phyloP scores from a whole-genome alignment of 805 yeast genomes.

The Ogataea salicorniae region DNA sequence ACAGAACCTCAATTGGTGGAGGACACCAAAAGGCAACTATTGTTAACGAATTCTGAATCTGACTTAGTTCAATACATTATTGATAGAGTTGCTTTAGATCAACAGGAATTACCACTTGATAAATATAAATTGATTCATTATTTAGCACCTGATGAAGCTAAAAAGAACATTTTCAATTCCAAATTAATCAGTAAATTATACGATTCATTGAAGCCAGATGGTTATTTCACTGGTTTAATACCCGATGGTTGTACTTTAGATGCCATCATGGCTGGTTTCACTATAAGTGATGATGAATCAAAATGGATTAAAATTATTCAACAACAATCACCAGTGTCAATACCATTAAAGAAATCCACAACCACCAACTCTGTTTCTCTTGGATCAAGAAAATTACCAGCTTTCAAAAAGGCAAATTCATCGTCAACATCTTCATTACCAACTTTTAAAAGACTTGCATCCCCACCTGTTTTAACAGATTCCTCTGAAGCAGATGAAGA shows the following conservation, averaged over 20 bases:
- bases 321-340: slow-evolving; percentile 11
- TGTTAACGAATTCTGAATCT: slow-evolving; percentile 25
- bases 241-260: slow-evolving; percentile 49
- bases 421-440: slow-evolving; percentile 20
- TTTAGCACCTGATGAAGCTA: slow-evolving; percentile 49
- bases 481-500: slow-evolving; percentile 40
- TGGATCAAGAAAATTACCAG: slow-evolving; percentile 20
- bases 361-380: neutral
- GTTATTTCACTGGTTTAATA: slow-evolving; percentile 48
- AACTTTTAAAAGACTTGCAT: slow-evolving; percentile 27
- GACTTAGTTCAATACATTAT: slow-evolving; percentile 47
- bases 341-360: slow-evolving; percentile 19
- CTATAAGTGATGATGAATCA: slow-evolving; percentile 35
- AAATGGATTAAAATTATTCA: slow-evolving; percentile 52
- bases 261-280: slow-evolving; percentile 63
- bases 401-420: slow-evolving; percentile 23
- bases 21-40: slow-evolving; percentile 31
- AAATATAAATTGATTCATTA: slow-evolving; percentile 44
- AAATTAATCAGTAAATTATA: slow-evolving; percentile 37
- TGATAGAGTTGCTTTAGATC: slow-evolving; percentile 49
- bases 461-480: slow-evolving; percentile 39
- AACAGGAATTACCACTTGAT: slow-evolving; percentile 33
- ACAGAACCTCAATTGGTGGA: slow-evolving; percentile 47
- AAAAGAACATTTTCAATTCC: slow-evolving; percentile 40
- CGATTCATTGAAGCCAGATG: slow-evolving; percentile 37